These are phyloP conservation scores for Chlamydomonas sp. DNA, from an alignment of 139 green algal species.

Conservation along the genomic window DNA sequence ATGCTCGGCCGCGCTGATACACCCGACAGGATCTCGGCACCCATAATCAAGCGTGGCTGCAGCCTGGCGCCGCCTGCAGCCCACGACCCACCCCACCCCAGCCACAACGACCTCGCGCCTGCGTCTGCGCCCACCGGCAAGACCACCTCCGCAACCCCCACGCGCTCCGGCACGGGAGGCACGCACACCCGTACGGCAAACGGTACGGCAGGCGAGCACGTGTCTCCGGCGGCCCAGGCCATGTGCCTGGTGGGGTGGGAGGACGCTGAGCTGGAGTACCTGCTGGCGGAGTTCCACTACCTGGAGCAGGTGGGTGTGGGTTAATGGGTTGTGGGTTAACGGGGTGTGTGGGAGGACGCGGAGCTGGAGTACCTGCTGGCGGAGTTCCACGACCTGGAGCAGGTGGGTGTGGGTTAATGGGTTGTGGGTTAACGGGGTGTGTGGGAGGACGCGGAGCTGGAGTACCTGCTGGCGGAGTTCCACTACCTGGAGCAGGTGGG, in stretches of 20 bases:
- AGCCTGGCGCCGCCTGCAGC: conserved; percentile 5
- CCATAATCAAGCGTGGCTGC: conserved; percentile 26
- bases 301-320: conserved; percentile 2
- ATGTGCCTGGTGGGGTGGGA: too few species aligned
- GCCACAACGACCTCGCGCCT: background rate
- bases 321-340: too few species aligned
- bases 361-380: conserved; percentile 62
- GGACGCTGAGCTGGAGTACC: background rate
- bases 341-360: conserved; percentile 35
- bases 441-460: background rate
- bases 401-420: conserved; percentile 21
- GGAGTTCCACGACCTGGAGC: conserved; percentile 62
- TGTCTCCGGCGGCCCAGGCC: too few species aligned
- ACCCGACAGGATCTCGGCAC: conserved; percentile 33
- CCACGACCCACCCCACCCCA: background rate
- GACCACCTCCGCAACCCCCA: too few species aligned
- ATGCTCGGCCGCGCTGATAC: background rate
- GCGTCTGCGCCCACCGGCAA: background rate
- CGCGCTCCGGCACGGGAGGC: too few species aligned
- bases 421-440: background rate
- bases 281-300: too few species aligned
- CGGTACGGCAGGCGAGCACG: too few species aligned
- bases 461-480: too few species aligned
- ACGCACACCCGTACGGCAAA: too few species aligned
- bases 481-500: background rate